Conservation (phyloP, 2,329 filamentous ascomycete species). For the Allantophomopsis cytisporea region DNA sequence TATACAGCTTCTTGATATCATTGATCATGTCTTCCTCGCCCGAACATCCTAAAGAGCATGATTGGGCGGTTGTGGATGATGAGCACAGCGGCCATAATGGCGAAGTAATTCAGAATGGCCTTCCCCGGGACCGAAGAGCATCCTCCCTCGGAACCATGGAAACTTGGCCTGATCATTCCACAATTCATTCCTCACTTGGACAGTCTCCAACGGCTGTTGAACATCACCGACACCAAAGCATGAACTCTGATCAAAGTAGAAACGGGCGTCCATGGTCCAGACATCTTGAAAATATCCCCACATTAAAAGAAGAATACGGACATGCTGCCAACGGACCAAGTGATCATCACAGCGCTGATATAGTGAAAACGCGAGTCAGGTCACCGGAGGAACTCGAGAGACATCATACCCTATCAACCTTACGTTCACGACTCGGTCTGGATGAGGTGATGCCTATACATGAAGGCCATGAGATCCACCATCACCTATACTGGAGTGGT, state of each 20-base stretch:
- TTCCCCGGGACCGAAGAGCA: not conserved
- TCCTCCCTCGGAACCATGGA: not conserved
- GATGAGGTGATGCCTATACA: slow-evolving; percentile 7
- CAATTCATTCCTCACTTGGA: not conserved
- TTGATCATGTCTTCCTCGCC: not conserved
- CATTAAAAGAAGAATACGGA: not conserved
- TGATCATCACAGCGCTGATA: not conserved
- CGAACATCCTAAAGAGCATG: not conserved
- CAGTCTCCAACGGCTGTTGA: not conserved
- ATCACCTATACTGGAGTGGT: slow-evolving; percentile 34
- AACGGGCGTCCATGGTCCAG: no score
- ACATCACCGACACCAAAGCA: not conserved
- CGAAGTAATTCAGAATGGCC: not conserved
- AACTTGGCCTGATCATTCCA: not conserved
- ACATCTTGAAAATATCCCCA: not conserved
- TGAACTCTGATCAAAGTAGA: not conserved
- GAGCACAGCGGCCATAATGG: no score
- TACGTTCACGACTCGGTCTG: not conserved
- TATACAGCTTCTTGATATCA: not conserved
- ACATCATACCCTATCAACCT: not conserved
- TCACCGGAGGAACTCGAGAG: not conserved
- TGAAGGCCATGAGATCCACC: slow-evolving; percentile 16
- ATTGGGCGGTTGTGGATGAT: not conserved
- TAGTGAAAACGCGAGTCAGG: not conserved
- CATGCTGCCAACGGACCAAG: not conserved